Base-by-base conservation (phyloP, 73 alveolate species). In the Symbiodinium natans region DNA sequence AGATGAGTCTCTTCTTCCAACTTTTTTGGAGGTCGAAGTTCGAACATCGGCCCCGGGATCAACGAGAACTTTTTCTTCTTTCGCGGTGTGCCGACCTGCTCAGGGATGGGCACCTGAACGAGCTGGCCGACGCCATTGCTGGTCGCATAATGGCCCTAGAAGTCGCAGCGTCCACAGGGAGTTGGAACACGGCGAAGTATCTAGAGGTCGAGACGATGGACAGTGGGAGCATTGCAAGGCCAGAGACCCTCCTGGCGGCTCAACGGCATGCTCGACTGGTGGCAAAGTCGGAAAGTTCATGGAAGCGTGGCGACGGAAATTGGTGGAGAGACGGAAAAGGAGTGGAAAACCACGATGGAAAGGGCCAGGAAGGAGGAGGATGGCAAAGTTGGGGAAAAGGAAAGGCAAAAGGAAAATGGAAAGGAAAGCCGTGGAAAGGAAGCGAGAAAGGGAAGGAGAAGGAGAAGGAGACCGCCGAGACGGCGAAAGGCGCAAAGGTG, bases 111-210 rank as follows among this genome's bases (percentile, higher is more conserved):
- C n/a, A 43, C 48, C 23, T 84, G 82, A 74, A 84, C 21, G n/a
- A 36, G 34, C 48, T 84, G 31, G 93, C 82, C 52, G 93, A 84
- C 36, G 34, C 34, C 34, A 39, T 84, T 0, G 93, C 93, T 0
- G 93, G 52, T 2, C 42, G 93, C 33, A 40, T 40, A 43, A 25
- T 84, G 48, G 93, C 93, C 36, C 36, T 84, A 31, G 82, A 84
- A n/a, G 36, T 74, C 33, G 93, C 80, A 17, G 75, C 93, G 19
- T 29, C 36, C 31, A 73, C 34, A 15, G 93, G 93, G 77, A 43
- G 34, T n/a, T 84, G 93, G 93, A 56, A 31, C n/a, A 42, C 38
- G 21, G 93, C 93, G 8, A 43, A 48, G 46, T 31, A 36, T 23
- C 48, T 43, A 31, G 93, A 84, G 48, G 52, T 84, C 10, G 48